Evolutionary conservation across 2,329 filamentous ascomycete species (phyloP), one percentile per base, ranked within the genome.

Genomic region (Penicillium sp.): DNA sequence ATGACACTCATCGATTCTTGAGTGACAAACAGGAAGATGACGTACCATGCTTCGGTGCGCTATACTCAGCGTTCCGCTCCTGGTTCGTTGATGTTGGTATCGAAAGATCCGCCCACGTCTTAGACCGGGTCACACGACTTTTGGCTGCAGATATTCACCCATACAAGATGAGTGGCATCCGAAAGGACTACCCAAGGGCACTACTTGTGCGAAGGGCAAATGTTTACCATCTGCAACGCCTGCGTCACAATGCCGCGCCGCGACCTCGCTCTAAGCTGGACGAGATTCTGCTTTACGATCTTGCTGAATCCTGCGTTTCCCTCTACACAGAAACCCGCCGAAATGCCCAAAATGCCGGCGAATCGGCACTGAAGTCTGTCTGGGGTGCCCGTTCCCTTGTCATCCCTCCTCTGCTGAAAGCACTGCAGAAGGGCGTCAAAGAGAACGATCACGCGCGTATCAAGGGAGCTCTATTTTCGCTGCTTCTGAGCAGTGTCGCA

Each of bases 61-160:
- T 98, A 2, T 98, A 95, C 66, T 86, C 86, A 15, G 87, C 91
- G 1, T 98, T 96, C 63, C 79, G 88, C 29, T 93, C 87, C 7
- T 98, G 90, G 89, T 97, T 98, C 57, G 89, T 94, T 1, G 93
- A 98, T 58, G 90, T 98, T 27, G 93, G 94, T 13, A 94, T 96
- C 45, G 93, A 98, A 68, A 79, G 91, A 44, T 96, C 91, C 13
- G 91, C 93, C 0, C 93, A 96, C 62, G 87, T 94, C 2, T 74
- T 97, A 7, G 93, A 98, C 62, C 79, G 93, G 14, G 83, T 97
- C 10, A 80, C 86, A 4, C 80, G 89, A 37, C 77, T 98, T 1
- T 85, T 96, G 60, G 83, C 84, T 55, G 84, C 87, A 4, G 93
- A 98, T 57, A 85, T 90, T 45, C 81, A 87, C 16, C 86, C 91